phyloP scores from a whole-genome alignment of 306 rosid genomes.

The Prunus mongolica region DNA sequence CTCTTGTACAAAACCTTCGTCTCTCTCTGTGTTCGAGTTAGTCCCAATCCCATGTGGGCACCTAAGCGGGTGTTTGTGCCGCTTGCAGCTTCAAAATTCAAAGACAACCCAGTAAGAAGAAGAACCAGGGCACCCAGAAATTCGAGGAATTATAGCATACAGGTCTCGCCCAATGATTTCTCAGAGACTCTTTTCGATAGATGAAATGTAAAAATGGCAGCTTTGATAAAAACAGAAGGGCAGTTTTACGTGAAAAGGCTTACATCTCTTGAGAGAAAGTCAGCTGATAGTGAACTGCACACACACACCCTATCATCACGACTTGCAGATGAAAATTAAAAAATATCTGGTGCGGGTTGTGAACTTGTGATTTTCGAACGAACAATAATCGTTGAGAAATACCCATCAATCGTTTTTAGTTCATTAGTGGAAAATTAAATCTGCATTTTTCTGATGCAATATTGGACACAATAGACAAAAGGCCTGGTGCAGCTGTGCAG shows the following conservation, averaged over 20 bases:
- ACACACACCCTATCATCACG: background rate
- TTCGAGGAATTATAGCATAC: background rate
- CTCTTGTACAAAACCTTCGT: conserved; percentile 19
- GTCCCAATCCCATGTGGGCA: conserved; percentile 90
- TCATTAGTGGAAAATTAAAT: background rate
- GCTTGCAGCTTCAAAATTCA: conserved; percentile 1
- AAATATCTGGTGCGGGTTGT: conserved; percentile 36
- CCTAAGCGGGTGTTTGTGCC: conserved; percentile 1
- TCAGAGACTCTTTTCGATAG: background rate
- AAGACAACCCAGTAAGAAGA: background rate
- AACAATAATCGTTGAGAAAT: background rate
- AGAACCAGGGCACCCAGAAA: background rate
- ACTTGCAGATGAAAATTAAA: background rate
- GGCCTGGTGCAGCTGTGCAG: background rate
- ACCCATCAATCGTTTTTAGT: conserved; percentile 26
- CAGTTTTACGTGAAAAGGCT: background rate
- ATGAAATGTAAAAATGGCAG: background rate
- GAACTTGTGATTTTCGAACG: conserved; percentile 12
- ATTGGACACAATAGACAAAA: background rate
- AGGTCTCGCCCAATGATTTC: background rate
- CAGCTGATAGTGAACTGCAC: conserved; percentile 1
- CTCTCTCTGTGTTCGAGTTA: conserved; percentile 34
- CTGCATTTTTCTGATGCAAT: background rate
- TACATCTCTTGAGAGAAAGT: background rate
- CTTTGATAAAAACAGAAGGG: background rate